Evolutionary conservation across 495 filamentous ascomycete species (phyloP).

Genomic region (Daldinia bambusicola): DNA sequence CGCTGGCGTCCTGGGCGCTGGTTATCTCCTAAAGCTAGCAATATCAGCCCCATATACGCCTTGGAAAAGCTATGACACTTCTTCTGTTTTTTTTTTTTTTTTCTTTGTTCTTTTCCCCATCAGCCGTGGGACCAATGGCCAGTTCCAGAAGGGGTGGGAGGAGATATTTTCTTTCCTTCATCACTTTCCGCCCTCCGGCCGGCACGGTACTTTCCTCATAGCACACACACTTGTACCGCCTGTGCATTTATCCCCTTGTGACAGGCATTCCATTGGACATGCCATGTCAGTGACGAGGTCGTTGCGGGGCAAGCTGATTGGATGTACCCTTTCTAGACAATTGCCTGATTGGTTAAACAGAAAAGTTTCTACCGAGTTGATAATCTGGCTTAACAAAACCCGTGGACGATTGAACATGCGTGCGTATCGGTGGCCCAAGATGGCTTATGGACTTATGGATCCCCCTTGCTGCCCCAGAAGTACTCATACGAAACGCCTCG

Average conservation of each 20-base stretch:
- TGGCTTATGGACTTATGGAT: constrained; percentile 28
- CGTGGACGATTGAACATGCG: constrained; percentile 42
- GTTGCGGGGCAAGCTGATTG: constrained; percentile 41
- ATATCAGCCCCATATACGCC: constrained; percentile 22
- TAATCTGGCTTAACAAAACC: constrained; percentile 43
- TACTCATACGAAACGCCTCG: constrained; percentile 32
- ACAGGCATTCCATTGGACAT: constrained; percentile 45
- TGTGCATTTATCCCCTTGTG: constrained; percentile 47
- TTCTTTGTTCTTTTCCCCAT: constrained; percentile 2
- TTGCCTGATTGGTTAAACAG: constrained; percentile 48
- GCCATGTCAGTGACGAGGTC: constrained; percentile 41
- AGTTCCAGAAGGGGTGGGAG: constrained; percentile 28
- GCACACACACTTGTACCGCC: constrained; percentile 28
- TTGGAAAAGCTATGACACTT: constrained; percentile 10
- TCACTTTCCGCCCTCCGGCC: constrained; percentile 36
- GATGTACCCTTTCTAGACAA: constrained; percentile 34
- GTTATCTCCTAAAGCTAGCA: constrained; percentile 7
- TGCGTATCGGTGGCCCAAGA: constrained; percentile 44
- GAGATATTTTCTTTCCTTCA: constrained; percentile 16
- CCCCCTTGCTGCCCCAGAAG: constrained; percentile 39
- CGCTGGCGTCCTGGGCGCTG: constrained; percentile 5
- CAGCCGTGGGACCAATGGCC: constrained; percentile 33
- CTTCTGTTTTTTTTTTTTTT: background rate
- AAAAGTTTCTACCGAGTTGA: constrained; percentile 43
- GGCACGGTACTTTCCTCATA: constrained; percentile 35